Evolutionary conservation across 306 rosid species (phyloP).

Genomic region (Trifolium repens): DNA sequence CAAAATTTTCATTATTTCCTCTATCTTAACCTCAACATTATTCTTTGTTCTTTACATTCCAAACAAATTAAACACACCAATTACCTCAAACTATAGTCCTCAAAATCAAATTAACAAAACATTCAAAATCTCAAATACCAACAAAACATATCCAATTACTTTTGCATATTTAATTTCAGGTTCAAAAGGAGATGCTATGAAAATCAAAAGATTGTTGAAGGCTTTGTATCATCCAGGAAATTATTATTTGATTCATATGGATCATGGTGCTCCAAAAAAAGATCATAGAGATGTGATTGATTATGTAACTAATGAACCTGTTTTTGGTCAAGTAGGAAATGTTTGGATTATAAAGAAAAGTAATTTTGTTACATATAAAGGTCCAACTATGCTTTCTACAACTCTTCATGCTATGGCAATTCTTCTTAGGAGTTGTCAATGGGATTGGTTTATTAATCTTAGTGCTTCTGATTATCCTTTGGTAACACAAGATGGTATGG

Average conservation of each 20-base stretch:
- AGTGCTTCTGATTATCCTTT: constrained; percentile 95
- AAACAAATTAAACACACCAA: constrained; percentile 55
- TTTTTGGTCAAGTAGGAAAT: constrained; percentile 69
- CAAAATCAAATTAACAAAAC: constrained; percentile 17
- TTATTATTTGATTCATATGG: constrained; percentile 81
- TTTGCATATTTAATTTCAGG: constrained; percentile 86
- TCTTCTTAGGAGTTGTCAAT: constrained; percentile 63
- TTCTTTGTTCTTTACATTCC: constrained; percentile 61
- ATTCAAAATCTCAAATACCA: constrained; percentile 37
- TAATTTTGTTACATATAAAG: constrained; percentile 83
- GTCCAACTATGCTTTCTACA: constrained; percentile 94
- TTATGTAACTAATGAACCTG: constrained; percentile 60
- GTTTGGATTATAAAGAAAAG: constrained; percentile 84
- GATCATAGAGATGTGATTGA: constrained; percentile 64
- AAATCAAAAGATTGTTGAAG: constrained; percentile 60
- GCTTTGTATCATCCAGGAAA: constrained; percentile 87
- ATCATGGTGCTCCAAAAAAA: constrained; percentile 62
- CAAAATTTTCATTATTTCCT: constrained; percentile 56
- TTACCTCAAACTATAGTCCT: background rate
- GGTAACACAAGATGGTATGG: constrained; percentile 98
- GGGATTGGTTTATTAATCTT: constrained; percentile 97
- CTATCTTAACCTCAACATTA: constrained; percentile 54
- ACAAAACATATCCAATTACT: constrained; percentile 57
- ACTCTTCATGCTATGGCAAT: constrained; percentile 86
- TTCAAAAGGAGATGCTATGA: constrained; percentile 68